These are phyloP conservation scores for Fusarium sp. DNA, from an alignment of 2,329 filamentous ascomycete genomes.

Conservation along the genomic window DNA sequence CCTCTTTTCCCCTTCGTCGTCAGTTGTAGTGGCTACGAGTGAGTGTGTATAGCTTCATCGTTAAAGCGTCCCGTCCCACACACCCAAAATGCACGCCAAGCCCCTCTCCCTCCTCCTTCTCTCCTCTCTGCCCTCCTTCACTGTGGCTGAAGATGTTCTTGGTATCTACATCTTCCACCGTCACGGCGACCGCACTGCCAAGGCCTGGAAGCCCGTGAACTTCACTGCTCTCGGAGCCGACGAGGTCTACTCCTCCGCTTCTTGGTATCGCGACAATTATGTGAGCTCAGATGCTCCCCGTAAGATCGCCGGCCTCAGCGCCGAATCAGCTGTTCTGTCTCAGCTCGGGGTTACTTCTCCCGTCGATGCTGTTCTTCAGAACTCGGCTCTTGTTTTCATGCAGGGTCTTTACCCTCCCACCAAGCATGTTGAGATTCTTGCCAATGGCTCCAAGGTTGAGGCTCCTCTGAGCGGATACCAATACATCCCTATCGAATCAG, in stretches of 20 bases:
- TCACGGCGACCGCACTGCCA: constrained; percentile 89
- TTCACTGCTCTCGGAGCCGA: constrained; percentile 85
- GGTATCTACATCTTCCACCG: constrained; percentile 90
- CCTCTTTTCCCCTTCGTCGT: background rate
- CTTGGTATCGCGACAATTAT: constrained; percentile 83
- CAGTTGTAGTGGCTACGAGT: background rate
- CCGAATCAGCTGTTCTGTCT: constrained; percentile 73
- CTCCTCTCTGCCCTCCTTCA: constrained; percentile 56
- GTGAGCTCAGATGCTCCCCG: constrained; percentile 70
- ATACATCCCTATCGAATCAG: constrained; percentile 79
- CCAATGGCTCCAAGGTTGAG: constrained; percentile 76
- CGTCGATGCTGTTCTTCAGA: constrained; percentile 81
- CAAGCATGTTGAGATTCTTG: constrained; percentile 71
- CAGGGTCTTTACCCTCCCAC: constrained; percentile 90
- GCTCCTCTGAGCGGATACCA: constrained; percentile 85
- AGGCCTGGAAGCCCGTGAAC: constrained; percentile 76
- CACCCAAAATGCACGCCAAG: constrained; percentile 56
- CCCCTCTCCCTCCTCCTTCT: constrained; percentile 54
- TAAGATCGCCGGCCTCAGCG: constrained; percentile 75
- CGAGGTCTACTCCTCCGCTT: constrained; percentile 79
- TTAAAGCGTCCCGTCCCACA: constrained; percentile 3
- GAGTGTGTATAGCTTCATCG: constrained; percentile 23
- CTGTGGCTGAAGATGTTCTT: constrained; percentile 75
- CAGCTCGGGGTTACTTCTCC: constrained; percentile 82
- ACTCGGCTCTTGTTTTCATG: constrained; percentile 82